Evolutionary conservation across 768 basidiomycete species (phyloP), one percentile per base, ranked within the genome.

Genomic region (Boletus sensibilis): DNA sequence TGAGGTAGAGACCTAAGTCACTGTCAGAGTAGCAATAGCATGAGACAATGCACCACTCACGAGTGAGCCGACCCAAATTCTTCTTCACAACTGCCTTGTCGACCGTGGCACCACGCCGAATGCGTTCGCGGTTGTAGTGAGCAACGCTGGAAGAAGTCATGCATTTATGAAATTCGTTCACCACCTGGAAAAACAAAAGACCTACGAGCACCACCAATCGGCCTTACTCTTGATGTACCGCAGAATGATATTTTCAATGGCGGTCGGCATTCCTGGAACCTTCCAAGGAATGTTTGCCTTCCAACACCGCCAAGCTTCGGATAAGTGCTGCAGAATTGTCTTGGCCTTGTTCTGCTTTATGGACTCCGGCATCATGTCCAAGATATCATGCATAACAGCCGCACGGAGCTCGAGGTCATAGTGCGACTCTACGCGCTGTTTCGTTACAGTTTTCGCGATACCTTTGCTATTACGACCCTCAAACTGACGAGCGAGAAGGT

Each of bases 341-440:
- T 99, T 99, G n/a, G 94, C 87, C 79, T 99, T 98, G 77, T 98
- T 99, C 75, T 95, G 94, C 75, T 95, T 95, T 79, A 98, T 95
- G 2, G 92, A 94, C 73, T 98, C 97, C 8, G 97, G 97, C 96
- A 98, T 98, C 96, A 98, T 98, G 78, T 98, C 96, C 64, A 99
- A 79, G 64, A 99, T 98, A 73, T 99, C 96, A 76, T 98, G 96
- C 97, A 99, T 98, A 65, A 99, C 96, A 45, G 97, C 95, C 0
- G 97, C 97, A 52, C 97, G 88, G 42, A 99, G 78, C 70, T 99
- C 97, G 35, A 99, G 81, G 72, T 99, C 97, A 65, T 95, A 98
- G 72, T 99, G 97, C 10, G 94, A 97, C 74, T 99, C 97, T 14
- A 98, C 97, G 66, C 96, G 87, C 75, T 99, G 97, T 75, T 99